Conservation (phyloP, 2,329 filamentous ascomycete genomes). For the Fusarium torreyae region DNA sequence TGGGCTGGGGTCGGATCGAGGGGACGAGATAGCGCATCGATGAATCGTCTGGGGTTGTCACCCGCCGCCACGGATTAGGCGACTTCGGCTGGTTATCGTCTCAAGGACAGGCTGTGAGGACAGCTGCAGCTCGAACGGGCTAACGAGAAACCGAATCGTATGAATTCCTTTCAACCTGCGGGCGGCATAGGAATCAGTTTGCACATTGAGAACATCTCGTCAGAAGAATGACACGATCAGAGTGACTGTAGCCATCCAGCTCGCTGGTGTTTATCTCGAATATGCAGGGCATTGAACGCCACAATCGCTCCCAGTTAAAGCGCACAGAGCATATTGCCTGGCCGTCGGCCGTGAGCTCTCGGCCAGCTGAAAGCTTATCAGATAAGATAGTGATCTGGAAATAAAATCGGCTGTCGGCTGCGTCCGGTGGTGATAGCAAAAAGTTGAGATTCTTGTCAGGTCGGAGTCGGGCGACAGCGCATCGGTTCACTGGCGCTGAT, state of each 20-base stretch:
- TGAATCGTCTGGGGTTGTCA: conserved; percentile 24
- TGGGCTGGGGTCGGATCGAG: conserved; percentile 28
- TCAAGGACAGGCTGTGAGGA: background rate
- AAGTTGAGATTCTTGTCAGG: background rate
- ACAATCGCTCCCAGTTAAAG: conserved; percentile 28
- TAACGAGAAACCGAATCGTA: background rate
- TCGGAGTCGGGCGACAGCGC: conserved; percentile 42
- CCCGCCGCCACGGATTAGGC: conserved; percentile 17
- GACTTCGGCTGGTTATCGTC: conserved; percentile 2
- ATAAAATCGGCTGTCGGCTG: conserved; percentile 41
- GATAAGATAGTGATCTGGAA: conserved; percentile 31
- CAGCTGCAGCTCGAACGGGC: background rate
- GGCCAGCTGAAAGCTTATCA: conserved; percentile 32
- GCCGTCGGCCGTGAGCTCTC: conserved; percentile 20
- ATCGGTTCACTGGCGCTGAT: background rate
- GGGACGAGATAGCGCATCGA: conserved; percentile 36
- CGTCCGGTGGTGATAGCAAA: conserved; percentile 31
- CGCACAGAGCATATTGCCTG: conserved; percentile 20
- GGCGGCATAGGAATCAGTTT: conserved; percentile 2
- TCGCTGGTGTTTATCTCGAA: conserved; percentile 41
- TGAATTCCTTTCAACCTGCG: conserved; percentile 9
- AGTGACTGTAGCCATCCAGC: conserved; percentile 33
- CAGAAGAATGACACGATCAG: conserved; percentile 12
- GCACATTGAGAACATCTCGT: conserved; percentile 1
- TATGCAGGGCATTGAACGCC: conserved; percentile 12